Evolutionary conservation across 345 rosid genomes (phyloP).

Genomic region (Populus davidiana): DNA sequence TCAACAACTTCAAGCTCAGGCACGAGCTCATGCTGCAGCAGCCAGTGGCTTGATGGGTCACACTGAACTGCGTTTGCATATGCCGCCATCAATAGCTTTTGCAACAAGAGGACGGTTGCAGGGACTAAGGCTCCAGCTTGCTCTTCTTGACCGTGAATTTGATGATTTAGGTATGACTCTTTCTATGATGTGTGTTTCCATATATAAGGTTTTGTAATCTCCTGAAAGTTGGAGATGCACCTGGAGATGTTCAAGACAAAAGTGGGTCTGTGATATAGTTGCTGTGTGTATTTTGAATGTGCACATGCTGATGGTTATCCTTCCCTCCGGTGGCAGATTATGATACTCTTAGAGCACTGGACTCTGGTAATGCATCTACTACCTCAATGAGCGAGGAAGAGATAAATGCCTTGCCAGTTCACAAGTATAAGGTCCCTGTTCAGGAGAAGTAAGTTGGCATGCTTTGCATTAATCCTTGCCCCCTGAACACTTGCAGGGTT

Average conservation of each 20-base stretch:
- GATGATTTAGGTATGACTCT: constrained; percentile 72
- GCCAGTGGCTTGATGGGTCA: constrained; percentile 82
- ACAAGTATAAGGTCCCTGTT: constrained; percentile 62
- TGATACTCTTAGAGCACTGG: constrained; percentile 89
- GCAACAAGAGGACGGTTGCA: constrained; percentile 90
- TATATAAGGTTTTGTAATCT: no score
- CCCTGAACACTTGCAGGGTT: not conserved
- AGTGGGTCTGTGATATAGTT: not conserved
- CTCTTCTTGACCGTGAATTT: constrained; percentile 92
- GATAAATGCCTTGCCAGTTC: constrained; percentile 89
- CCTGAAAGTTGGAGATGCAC: no score
- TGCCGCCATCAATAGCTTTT: constrained; percentile 88
- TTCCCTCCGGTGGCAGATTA: constrained; percentile 50
- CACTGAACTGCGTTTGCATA: constrained; percentile 80
- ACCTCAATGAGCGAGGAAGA: constrained; percentile 93
- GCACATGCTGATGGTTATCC: not conserved
- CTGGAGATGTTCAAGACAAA: not conserved
- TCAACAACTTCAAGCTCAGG: constrained; percentile 94
- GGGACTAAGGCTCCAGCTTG: constrained; percentile 93
- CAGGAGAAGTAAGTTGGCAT: constrained; percentile 39
- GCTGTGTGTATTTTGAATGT: not conserved
- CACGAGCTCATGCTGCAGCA: constrained; percentile 84
- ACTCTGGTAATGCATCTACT: constrained; percentile 62
- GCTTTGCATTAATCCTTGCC: not conserved
- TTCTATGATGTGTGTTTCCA: no score